Base-by-base conservation (phyloP, 2,329 filamentous ascomycete species). In the Ophiostoma quercus region DNA sequence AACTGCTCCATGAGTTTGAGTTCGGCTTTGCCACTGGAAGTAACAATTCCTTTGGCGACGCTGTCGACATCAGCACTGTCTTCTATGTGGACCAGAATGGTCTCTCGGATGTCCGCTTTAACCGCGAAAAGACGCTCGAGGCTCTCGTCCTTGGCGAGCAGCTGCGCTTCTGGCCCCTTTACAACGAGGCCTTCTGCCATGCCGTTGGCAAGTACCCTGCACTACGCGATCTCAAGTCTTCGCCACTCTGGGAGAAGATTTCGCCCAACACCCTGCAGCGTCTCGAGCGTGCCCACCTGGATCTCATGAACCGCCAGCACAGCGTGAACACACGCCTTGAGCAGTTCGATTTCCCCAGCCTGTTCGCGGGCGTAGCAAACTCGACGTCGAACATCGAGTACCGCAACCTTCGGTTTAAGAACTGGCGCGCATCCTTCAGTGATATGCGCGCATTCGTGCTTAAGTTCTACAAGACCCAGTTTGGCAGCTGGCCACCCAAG, bases 121-220 rank as follows among this genome's bases (percentile, higher is more conserved):
- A 92, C 77, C 86, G 90, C 34, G 92, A 97, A 76, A 96, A 95
- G 83, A 97, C 92, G 0, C 84, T 98, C 32, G 92, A 98, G 79
- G 91, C 90, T 0, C 84, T 98, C 66, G 85, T 98, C n/a, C 82
- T 99, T 12, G 94, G 92, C 70, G 94, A 99, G 80, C 87, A 87
- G 51, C 91, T 98, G 88, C 89, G 89, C 71, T 96, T 87, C 66
- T 87, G 90, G 75, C 85, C 89, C 8, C 84, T 99, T 2, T 98
- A 96, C 79, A 92, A 92, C 71, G 93, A 97, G 78, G 92, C 92
- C 0, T 98, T 97, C 76, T 88, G 93, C 5, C 95, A 98, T 78
- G 92, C 90, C 0, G 92, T 92, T 11, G 95, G 94, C 67, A 96
- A 95, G 79, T 92, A 94, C 71, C 86, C 91, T 25, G 84, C 92